A percentile compares a stretch with the other conserved stretches of the same genome.
Evolutionary conservation across 2,329 filamentous ascomycete species (phyloP).

Genomic region (Colletotrichum paranaense): DNA sequence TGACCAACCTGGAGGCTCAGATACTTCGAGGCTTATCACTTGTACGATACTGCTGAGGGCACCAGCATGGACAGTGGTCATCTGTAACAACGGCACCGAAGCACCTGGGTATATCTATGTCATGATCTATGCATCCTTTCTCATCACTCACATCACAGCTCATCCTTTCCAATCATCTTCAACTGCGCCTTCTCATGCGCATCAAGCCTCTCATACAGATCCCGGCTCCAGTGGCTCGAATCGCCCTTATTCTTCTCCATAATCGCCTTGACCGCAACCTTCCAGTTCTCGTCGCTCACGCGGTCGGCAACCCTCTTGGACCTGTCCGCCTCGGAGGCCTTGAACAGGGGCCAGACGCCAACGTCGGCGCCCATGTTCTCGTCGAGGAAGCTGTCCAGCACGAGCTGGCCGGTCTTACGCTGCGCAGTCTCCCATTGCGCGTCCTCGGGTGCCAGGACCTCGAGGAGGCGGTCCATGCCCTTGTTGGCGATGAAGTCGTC

Average conservation of each 20-base stretch:
- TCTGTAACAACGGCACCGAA: neutral
- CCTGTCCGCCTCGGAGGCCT: slow-evolving; percentile 27
- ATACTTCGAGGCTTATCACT: neutral
- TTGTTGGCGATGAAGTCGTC: slow-evolving; percentile 64
- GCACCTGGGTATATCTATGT: slow-evolving; percentile 25
- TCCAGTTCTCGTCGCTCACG: slow-evolving; percentile 33
- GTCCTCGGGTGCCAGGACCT: slow-evolving; percentile 61
- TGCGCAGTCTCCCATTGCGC: slow-evolving; percentile 62
- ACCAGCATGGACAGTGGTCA: neutral
- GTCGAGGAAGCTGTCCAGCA: slow-evolving; percentile 76
- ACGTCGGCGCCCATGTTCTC: slow-evolving; percentile 69
- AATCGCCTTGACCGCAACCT: slow-evolving; percentile 25
- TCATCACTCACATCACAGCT: slow-evolving; percentile 41
- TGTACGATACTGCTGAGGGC: neutral
- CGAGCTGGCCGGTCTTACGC: slow-evolving; percentile 66
- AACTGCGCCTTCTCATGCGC: slow-evolving; percentile 33
- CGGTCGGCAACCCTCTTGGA: slow-evolving; percentile 31
- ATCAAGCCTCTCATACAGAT: slow-evolving; percentile 28
- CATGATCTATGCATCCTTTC: neutral
- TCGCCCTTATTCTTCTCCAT: slow-evolving; percentile 29
- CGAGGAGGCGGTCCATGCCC: slow-evolving; percentile 66
- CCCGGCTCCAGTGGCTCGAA: slow-evolving; percentile 34
- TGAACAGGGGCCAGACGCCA: slow-evolving; percentile 63
- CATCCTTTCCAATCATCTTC: slow-evolving; percentile 38
- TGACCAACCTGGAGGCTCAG: neutral